A percentile compares a stretch with the other conserved stretches of the same genome.
phyloP scores from a whole-genome alignment of 257 asterid genomes.

The Scutellaria minor region DNA sequence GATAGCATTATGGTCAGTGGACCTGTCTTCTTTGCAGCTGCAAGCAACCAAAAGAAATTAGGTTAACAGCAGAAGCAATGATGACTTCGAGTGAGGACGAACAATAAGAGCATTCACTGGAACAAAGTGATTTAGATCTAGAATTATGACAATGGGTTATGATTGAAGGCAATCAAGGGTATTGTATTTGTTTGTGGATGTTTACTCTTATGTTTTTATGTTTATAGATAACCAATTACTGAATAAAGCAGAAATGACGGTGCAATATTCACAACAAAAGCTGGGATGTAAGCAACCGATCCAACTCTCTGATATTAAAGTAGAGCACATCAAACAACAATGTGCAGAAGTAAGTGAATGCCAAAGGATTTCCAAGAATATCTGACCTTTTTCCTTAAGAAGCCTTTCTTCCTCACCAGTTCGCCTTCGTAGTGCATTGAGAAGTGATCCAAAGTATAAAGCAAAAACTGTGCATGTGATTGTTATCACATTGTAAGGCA shows the following conservation, averaged over 20 bases:
- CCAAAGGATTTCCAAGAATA: constrained; percentile 20
- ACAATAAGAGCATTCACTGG: neutral
- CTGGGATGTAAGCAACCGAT: neutral
- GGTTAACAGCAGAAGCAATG: neutral
- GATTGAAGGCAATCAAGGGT: neutral
- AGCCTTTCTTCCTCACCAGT: constrained; percentile 83
- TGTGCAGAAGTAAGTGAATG: neutral
- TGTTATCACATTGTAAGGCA: constrained; percentile 98
- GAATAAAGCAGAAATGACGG: neutral
- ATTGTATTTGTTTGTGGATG: neutral
- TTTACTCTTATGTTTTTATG: neutral
- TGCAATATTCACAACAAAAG: neutral
- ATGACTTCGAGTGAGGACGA: neutral
- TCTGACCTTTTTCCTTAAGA: constrained; percentile 64
- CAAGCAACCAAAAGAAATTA: constrained; percentile 18
- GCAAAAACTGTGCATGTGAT: constrained; percentile 98
- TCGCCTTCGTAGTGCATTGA: constrained; percentile 85
- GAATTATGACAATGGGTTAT: neutral
- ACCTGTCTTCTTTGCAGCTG: constrained; percentile 57
- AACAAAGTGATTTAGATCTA: no score
- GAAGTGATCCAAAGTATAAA: constrained; percentile 90
- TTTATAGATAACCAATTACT: neutral
- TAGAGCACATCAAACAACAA: neutral
- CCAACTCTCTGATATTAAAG: neutral
- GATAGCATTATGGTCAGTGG: constrained; percentile 56